Percentiles rank a stretch among this genome's conserved stretches.
Evolutionary conservation across 2,329 filamentous ascomycete species (phyloP).

Genomic region (Botryotinia narcissicola): DNA sequence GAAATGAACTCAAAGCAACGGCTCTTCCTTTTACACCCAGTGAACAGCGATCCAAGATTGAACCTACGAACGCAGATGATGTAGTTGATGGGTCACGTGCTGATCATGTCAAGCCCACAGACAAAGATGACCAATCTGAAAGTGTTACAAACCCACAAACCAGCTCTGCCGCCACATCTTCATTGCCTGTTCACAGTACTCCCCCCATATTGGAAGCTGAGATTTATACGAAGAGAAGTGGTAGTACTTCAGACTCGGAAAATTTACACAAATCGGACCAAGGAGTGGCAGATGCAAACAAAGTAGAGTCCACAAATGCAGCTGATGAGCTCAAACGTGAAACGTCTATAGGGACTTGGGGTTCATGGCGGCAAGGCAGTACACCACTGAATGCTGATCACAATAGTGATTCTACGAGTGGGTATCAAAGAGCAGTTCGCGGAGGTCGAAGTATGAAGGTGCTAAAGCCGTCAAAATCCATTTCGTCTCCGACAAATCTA

Average conservation of each 20-base stretch:
- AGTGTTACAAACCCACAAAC: slow-evolving; percentile 26
- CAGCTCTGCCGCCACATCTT: slow-evolving; percentile 23
- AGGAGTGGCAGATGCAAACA: slow-evolving; percentile 15
- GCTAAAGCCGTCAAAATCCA: slow-evolving; percentile 71
- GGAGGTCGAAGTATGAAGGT: slow-evolving; percentile 81
- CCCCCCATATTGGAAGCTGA: slow-evolving; percentile 28
- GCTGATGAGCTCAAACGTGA: slow-evolving; percentile 39
- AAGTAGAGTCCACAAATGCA: slow-evolving; percentile 22
- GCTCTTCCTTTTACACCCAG: slow-evolving; percentile 36
- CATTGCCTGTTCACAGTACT: slow-evolving; percentile 20
- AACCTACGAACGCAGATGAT: slow-evolving; percentile 16
- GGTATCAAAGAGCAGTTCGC: slow-evolving; percentile 67
- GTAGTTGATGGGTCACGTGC: slow-evolving; percentile 21
- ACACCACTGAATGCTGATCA: slow-evolving; percentile 29
- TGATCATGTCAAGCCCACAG: slow-evolving; percentile 21
- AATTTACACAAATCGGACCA: slow-evolving; percentile 20
- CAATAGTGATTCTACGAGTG: slow-evolving; percentile 43
- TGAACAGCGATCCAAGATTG: slow-evolving; percentile 31
- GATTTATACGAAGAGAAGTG: slow-evolving; percentile 19
- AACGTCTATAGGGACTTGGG: slow-evolving; percentile 61
- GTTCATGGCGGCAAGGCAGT: slow-evolving; percentile 63
- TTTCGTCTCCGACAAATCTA: slow-evolving; percentile 48
- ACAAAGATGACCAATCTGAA: slow-evolving; percentile 18
- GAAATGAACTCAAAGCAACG: slow-evolving; percentile 54
- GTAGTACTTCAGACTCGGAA: slow-evolving; percentile 27